phyloP scores from a whole-genome alignment of 225 moss, liverwort and hornwort species.

The Polytrichum commune region DNA sequence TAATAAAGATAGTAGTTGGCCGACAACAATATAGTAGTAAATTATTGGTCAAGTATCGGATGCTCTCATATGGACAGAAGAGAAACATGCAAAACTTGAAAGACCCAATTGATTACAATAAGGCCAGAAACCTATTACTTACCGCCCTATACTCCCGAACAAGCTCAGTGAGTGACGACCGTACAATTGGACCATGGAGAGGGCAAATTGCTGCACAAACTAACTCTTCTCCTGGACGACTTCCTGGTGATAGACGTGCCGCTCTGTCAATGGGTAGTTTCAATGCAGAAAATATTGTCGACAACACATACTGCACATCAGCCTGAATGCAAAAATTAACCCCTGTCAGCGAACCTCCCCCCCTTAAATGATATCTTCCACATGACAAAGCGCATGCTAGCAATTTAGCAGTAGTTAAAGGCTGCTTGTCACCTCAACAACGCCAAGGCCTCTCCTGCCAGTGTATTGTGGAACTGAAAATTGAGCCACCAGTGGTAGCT shows the following conservation, averaged over 20 bases:
- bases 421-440: conserved; percentile 59
- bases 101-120: too few species aligned
- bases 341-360: neutral
- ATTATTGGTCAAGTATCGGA: too few species aligned
- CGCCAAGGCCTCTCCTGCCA: conserved; percentile 61
- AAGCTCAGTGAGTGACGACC: conserved; percentile 83
- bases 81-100: neutral
- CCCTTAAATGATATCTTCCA: too few species aligned
- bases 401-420: too few species aligned
- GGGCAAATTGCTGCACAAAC: conserved; percentile 88
- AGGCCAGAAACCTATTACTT: conserved; percentile 12
- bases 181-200: conserved; percentile 87
- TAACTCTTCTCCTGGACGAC: conserved; percentile 33
- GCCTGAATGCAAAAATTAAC: conserved; percentile 40
- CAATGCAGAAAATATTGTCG: conserved; percentile 64
- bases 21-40: too few species aligned
- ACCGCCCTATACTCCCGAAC: conserved; percentile 83
- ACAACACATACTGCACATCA: conserved; percentile 67
- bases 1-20: neutral
- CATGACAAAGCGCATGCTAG: too few species aligned
- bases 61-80: too few species aligned
- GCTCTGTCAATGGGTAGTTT: conserved; percentile 68
- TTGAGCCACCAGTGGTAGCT: conserved; percentile 69
- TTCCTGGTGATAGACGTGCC: conserved; percentile 31
- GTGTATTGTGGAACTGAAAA: conserved; percentile 74